phyloP scores from a whole-genome alignment of 176 grass and related monocot genomes.

The Echinochloa phyllopogon region DNA sequence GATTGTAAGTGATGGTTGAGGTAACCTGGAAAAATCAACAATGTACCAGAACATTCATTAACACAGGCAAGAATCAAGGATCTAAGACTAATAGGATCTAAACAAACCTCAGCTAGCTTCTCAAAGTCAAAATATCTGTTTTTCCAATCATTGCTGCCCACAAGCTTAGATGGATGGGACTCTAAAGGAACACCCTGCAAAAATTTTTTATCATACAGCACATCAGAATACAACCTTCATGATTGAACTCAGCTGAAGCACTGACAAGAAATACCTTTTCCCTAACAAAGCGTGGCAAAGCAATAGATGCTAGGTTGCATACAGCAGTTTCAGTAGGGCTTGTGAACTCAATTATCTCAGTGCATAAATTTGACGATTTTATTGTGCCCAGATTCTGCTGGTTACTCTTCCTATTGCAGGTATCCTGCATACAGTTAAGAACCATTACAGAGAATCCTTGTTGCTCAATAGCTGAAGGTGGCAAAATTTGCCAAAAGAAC shows the following conservation, averaged over 20 bases:
- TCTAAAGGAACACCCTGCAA: constrained; percentile 82
- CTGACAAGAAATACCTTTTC: constrained; percentile 74
- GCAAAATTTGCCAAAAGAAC: constrained; percentile 18
- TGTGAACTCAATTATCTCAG: constrained; percentile 95
- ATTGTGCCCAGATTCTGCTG: constrained; percentile 98
- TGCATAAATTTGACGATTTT: constrained; percentile 97
- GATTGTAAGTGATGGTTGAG: constrained; percentile 65
- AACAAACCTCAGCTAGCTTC: constrained; percentile 91
- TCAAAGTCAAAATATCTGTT: constrained; percentile 99
- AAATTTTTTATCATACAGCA: constrained; percentile 9
- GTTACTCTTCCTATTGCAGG: constrained; percentile 99
- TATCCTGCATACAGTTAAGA: constrained; percentile 59
- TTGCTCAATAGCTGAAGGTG: background rate
- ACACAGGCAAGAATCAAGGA: background rate
- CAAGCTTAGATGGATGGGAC: constrained; percentile 94
- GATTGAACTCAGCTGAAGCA: background rate
- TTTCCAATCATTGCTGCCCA: constrained; percentile 74
- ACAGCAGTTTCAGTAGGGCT: constrained; percentile 95
- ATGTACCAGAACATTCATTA: constrained; percentile 12
- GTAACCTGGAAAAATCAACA: constrained; percentile 65
- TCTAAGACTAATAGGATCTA: constrained; percentile 4
- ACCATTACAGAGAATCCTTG: constrained; percentile 20
- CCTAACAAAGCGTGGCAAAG: constrained; percentile 92
- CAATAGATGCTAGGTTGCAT: constrained; percentile 96
- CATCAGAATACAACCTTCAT: background rate